Evolutionary conservation across 2,329 filamentous ascomycete species (phyloP), one percentile per base, ranked within the genome.

Genomic region (Fusarium compactum): DNA sequence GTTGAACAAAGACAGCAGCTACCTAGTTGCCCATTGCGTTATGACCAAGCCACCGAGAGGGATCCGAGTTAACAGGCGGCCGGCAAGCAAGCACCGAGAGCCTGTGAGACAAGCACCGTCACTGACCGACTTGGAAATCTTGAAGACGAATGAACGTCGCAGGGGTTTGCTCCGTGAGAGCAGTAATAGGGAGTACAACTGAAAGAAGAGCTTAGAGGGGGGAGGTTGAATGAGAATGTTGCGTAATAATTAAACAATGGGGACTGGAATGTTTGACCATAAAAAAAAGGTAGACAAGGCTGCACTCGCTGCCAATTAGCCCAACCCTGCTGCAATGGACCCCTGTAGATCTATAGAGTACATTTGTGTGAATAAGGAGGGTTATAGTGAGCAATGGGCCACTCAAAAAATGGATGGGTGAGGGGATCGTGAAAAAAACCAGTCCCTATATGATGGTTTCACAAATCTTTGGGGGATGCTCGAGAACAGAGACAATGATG

Each of bases 1-100:
- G 55, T 67, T 32, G 27, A 66, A 62, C 55, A 47, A 67, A 74
- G 55, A 55, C 59, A 70, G 59, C 70, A 62, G 44, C 27, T 32
- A 57, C 51, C 70, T 72, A 57, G 38, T 47, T 38, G 43, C 54
- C 32, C 73, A 73, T 75, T 53, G 70, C 73, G 63, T 55, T 71
- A 64, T 71, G 58, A 56, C 67, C 70, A 74, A 73, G 70, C 73
- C 70, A 69, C 71, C 52, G 59, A 72, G 57, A 65, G 62, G 55
- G 54, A 65, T 70, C 56, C 61, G 61, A 63, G 34, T 65, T 69
- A 56, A 74, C 57, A 58, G 60, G 52, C 67, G 55, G 46, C 56
- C 65, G 46, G 58, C 48, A 44, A 45, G 38, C 40, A 62, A 66
- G 62, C 32, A 61, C 62, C 38, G 22, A 48, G 54, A 62, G 55